Evolutionary conservation across 2,329 filamentous ascomycete species (phyloP).

Genomic region (Aspergillus awamori): DNA sequence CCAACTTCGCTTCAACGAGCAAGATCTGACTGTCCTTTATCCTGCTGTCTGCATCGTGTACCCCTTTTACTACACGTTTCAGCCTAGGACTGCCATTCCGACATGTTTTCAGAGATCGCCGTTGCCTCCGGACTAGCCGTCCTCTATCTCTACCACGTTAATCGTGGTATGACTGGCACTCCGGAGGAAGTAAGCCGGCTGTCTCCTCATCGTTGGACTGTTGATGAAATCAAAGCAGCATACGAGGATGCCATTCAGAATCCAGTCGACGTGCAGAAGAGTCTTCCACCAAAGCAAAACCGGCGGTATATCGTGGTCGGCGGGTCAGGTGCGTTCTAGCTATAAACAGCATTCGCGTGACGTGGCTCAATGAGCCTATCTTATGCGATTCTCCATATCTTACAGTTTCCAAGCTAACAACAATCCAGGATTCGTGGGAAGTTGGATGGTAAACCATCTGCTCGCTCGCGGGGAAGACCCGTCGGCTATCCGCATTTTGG

Average conservation of each 20-base stretch:
- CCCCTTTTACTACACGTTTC: neutral
- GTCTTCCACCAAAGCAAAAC: constrained; percentile 41
- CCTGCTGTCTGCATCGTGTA: too few species aligned
- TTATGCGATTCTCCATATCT: too few species aligned
- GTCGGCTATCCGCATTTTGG: constrained; percentile 57
- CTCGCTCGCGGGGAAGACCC: constrained; percentile 56
- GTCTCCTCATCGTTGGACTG: constrained; percentile 38
- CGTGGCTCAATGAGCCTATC: neutral
- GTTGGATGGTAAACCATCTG: constrained; percentile 58
- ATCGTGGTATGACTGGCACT: constrained; percentile 29
- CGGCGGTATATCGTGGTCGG: constrained; percentile 45
- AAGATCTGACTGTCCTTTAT: too few species aligned
- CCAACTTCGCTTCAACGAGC: too few species aligned
- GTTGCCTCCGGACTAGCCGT: constrained; percentile 20
- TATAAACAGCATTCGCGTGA: neutral
- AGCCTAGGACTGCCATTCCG: neutral
- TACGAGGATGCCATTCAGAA: constrained; percentile 33
- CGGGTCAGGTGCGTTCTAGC: constrained; percentile 37
- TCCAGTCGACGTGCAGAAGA: constrained; percentile 37
- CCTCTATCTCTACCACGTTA: constrained; percentile 36
- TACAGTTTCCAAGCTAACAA: constrained; percentile 2
- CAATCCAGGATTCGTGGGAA: constrained; percentile 56
- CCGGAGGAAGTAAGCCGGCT: constrained; percentile 31
- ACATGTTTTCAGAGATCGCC: constrained; percentile 22
- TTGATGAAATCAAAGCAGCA: constrained; percentile 35